phyloP scores from a whole-genome alignment of 2,329 filamentous ascomycete genomes.

The Fusarium nygamai region DNA sequence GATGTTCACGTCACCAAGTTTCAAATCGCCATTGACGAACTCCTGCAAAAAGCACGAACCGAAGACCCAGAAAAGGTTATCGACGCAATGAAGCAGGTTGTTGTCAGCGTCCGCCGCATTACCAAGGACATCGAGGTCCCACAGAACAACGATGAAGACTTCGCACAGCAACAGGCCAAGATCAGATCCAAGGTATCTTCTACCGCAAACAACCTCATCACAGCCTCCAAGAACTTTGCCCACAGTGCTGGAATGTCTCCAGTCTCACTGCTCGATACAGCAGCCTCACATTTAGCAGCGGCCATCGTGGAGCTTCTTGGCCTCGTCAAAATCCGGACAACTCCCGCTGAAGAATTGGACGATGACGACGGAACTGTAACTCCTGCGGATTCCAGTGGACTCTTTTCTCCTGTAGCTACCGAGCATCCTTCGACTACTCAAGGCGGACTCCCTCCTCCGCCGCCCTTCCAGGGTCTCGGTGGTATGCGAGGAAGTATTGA shows the following conservation, averaged over 20 bases:
- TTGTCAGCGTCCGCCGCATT: slow-evolving; percentile 84
- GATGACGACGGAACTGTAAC: slow-evolving; percentile 74
- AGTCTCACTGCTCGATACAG: slow-evolving; percentile 92
- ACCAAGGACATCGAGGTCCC: slow-evolving; percentile 80
- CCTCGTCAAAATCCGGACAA: slow-evolving; percentile 82
- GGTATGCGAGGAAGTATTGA: slow-evolving; percentile 68
- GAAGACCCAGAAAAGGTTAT: slow-evolving; percentile 80
- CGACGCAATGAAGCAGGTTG: slow-evolving; percentile 86
- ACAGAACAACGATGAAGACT: slow-evolving; percentile 61
- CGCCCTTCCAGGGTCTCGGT: slow-evolving; percentile 68
- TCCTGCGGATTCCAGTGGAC: slow-evolving; percentile 73
- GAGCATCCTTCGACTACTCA: slow-evolving; percentile 47
- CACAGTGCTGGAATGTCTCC: slow-evolving; percentile 85
- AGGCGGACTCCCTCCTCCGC: slow-evolving; percentile 59
- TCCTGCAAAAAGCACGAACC: slow-evolving; percentile 79
- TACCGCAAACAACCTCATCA: slow-evolving; percentile 95
- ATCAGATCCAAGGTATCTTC: slow-evolving; percentile 87
- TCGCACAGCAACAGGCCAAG: slow-evolving; percentile 69
- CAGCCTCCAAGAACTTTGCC: slow-evolving; percentile 91
- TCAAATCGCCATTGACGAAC: slow-evolving; percentile 92
- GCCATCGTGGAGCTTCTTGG: slow-evolving; percentile 88
- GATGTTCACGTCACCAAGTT: slow-evolving; percentile 95
- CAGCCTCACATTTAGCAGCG: slow-evolving; percentile 87
- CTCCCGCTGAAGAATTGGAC: slow-evolving; percentile 79
- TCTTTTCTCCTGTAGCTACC: slow-evolving; percentile 69